phyloP scores from a whole-genome alignment of 352 stramenopile species.

The Phytopythium cucurbitacearum region DNA sequence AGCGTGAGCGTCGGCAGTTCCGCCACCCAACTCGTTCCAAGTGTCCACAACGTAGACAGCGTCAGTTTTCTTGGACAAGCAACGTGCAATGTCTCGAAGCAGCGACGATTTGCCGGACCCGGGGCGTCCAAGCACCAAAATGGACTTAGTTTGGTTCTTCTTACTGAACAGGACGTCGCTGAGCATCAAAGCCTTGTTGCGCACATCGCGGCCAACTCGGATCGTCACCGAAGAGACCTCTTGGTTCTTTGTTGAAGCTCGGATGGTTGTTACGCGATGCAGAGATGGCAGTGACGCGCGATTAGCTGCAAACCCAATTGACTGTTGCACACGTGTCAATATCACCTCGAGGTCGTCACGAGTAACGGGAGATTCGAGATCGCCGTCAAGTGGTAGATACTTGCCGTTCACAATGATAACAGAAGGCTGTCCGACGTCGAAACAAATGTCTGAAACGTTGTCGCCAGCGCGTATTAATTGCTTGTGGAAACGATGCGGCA shows the following conservation, averaged over 20 bases:
- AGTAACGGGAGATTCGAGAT: too few relatives aligned
- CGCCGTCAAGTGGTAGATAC: too few relatives aligned
- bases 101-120: conserved; percentile 1
- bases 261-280: background rate
- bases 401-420: too few relatives aligned
- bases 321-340: too few relatives aligned
- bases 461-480: too few relatives aligned
- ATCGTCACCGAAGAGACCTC: background rate
- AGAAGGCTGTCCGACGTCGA: too few relatives aligned
- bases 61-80: background rate
- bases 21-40: conserved; percentile 1
- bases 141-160: background rate
- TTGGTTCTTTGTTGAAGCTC: background rate
- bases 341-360: too few relatives aligned
- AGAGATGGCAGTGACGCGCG: background rate
- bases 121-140: background rate
- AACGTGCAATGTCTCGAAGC: conserved; percentile 3
- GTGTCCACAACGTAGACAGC: conserved; percentile 1
- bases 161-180: background rate
- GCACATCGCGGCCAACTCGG: background rate
- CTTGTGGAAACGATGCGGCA: too few relatives aligned
- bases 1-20: background rate
- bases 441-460: too few relatives aligned
- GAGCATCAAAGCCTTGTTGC: background rate
- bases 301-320: background rate